phyloP scores from a whole-genome alignment of 2,329 filamentous ascomycete genomes.

The Tricladium varicosporioides region DNA sequence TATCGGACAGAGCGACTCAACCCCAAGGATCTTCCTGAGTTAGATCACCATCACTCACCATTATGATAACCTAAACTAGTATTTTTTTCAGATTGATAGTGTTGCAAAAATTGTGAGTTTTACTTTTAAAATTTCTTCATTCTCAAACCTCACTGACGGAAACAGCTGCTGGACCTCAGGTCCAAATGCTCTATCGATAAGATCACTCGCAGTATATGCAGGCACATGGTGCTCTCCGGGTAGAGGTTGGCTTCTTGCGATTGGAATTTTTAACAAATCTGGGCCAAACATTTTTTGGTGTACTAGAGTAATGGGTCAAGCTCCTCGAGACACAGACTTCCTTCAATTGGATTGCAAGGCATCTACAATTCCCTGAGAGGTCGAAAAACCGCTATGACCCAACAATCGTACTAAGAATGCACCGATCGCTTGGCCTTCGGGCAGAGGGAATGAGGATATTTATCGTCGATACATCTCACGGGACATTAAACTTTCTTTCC shows the following conservation, averaged over 20 bases:
- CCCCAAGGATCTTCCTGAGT: conserved; percentile 58
- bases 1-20: conserved; percentile 58
- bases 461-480: conserved; percentile 63
- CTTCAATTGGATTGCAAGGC: conserved; percentile 67
- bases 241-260: conserved; percentile 75
- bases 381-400: conserved; percentile 51
- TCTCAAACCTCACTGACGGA: conserved; percentile 2
- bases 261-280: conserved; percentile 73
- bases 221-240: conserved; percentile 59
- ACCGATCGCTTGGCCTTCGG: conserved; percentile 72
- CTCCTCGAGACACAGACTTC: conserved; percentile 73
- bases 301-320: conserved; percentile 72
- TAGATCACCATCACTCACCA: conserved; percentile 44
- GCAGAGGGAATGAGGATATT: conserved; percentile 56
- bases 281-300: conserved; percentile 65
- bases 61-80: no score
- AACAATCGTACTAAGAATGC: conserved; percentile 61
- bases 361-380: conserved; percentile 66
- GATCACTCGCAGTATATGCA: conserved; percentile 68
- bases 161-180: conserved; percentile 65
- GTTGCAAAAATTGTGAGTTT: no score
- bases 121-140: no score
- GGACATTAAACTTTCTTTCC: conserved; percentile 65
- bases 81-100: no score
- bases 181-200: conserved; percentile 70